These are phyloP conservation scores for Sporothrix euskadiensis DNA, from an alignment of 2,329 filamentous ascomycete species.

Conservation along the genomic window DNA sequence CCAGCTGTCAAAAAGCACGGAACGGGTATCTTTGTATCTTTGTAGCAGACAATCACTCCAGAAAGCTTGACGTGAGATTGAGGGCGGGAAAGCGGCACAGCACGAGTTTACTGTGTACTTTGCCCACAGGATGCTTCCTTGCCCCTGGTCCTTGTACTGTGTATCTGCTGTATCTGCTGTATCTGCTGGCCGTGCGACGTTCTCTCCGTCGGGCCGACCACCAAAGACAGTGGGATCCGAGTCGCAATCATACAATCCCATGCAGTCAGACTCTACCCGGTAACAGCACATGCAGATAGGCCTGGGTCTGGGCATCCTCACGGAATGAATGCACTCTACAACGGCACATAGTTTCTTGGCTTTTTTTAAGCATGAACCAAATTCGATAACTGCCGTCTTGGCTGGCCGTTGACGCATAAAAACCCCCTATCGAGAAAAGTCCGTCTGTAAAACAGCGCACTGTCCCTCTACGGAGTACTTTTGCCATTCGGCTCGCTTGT, in stretches of 20 bases:
- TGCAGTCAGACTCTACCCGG: background rate
- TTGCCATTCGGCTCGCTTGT: background rate
- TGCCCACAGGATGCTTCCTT: background rate
- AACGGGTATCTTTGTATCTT: background rate
- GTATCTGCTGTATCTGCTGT: background rate
- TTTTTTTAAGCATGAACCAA: background rate
- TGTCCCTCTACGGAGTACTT: background rate
- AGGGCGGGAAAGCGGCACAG: background rate
- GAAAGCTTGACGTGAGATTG: background rate
- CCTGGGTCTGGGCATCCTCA: too few relatives aligned
- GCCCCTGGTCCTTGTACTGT: background rate
- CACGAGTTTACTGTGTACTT: background rate
- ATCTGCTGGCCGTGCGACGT: background rate
- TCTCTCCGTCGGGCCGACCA: background rate
- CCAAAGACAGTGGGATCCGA: background rate
- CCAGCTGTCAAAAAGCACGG: background rate
- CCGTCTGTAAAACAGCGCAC: background rate
- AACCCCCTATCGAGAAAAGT: background rate
- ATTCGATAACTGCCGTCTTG: background rate
- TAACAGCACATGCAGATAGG: too few relatives aligned
- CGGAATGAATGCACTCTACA: background rate
- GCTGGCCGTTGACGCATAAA: background rate
- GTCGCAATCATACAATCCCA: background rate
- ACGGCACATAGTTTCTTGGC: background rate
- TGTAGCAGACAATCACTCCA: background rate